Conservation (phyloP, 2,329 filamentous ascomycete species). For the Lasiodiplodia theobromae region DNA sequence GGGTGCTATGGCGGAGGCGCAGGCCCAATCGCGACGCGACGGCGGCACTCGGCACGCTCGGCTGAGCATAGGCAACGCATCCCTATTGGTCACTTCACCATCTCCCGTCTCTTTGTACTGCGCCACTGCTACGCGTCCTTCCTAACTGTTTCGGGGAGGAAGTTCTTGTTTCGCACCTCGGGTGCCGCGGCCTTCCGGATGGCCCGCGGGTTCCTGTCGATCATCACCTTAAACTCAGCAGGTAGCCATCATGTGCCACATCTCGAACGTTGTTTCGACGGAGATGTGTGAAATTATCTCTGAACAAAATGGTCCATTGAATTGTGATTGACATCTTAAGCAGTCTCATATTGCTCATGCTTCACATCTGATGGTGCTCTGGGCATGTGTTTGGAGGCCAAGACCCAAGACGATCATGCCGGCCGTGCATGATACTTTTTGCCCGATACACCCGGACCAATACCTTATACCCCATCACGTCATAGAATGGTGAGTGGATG, state of each 20-base stretch:
- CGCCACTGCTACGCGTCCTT: constrained; percentile 10
- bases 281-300: too few relatives aligned
- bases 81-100: neutral
- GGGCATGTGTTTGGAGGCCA: neutral
- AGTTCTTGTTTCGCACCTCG: neutral
- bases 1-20: neutral
- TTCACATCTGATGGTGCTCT: neutral
- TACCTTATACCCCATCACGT: neutral
- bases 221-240: neutral
- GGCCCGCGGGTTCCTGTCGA: neutral
- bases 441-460: neutral
- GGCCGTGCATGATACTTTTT: neutral
- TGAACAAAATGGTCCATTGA: too few relatives aligned
- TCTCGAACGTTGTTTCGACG: too few relatives aligned
- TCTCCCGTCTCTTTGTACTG: neutral
- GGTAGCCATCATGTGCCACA: neutral
- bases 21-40: neutral
- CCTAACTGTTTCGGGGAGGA: neutral
- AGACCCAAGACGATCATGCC: neutral
- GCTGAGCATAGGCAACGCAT: neutral
- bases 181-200: neutral
- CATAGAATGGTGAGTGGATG: neutral
- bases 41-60: neutral
- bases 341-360: neutral
- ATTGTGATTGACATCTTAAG: too few relatives aligned